Base-by-base conservation (phyloP, 108 stramenopile genomes). In the Cyclotella distinguenda region DNA sequence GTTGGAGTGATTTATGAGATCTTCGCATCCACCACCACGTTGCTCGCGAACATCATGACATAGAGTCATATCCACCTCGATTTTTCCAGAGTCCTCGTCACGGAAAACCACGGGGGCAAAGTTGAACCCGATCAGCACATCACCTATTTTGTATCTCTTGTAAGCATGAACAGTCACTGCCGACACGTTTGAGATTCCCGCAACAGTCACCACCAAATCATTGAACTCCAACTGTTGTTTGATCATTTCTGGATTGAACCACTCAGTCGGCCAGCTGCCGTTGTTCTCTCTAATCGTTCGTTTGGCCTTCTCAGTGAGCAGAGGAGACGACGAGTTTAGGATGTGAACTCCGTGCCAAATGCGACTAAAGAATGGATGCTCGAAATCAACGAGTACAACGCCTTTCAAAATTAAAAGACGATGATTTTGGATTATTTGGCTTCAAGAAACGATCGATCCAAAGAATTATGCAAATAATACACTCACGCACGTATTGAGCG, bases 271-370 rank as follows among this genome's bases (percentile, higher is more conserved):
- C 74, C 74, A 75, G 16, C 31, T 38, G 4, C 74, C 74, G 4
- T 48, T 35, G 21, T 69, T 69, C 19, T 51, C 42, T 15, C 46
- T 42, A 23, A 75, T 69, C 1, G 0, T 32, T 16, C 39, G 21
- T 21, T 45, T 60, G 1, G 74, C 67, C 18, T 46, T 62, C 3
- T 75, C 43, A 19, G 58, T 75, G 6, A 75, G 74, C 4, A 75
- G 32, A 25, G 74, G 74, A 31, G 74, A 75, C 8, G 48, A 35
- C 6, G 33, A 59, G 33, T 75, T 51, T 6, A 75, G 40, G 32
- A 63, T 64, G 52, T 75, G 74, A 4, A 61, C 61, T 8, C 74
- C 74, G 22, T 63, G 60, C 74, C 74, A 75, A 4, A 75, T 68
- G 2, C 74, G 22, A 53, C 61, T 47, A 33, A 75, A 69, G 61